Conservation (phyloP, 208 protist genomes). For the Vickermania spadyakhi region DNA sequence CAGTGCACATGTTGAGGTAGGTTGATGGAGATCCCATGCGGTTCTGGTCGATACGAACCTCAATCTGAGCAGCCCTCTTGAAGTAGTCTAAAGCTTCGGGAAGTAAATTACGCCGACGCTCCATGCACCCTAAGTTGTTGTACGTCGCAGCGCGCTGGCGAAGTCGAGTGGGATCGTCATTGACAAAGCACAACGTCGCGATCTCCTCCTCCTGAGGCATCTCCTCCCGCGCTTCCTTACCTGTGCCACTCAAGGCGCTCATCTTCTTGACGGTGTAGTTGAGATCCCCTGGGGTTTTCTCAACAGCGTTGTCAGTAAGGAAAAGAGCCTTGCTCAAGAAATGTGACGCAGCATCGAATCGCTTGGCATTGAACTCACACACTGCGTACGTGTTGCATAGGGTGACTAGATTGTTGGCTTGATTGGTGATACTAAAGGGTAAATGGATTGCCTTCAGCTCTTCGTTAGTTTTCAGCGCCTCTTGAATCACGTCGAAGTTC, state of each 20-base stretch:
- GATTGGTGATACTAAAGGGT: constrained; percentile 6
- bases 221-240: neutral
- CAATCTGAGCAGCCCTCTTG: constrained; percentile 46
- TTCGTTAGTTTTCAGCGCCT: constrained; percentile 7
- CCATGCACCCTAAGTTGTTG: constrained; percentile 88
- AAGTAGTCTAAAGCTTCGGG: constrained; percentile 51
- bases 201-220: constrained; percentile 10
- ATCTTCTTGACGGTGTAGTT: constrained; percentile 3
- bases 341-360: constrained; percentile 46
- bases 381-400: constrained; percentile 81
- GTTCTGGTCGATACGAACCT: constrained; percentile 28
- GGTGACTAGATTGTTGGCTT: constrained; percentile 54
- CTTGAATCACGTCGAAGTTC: constrained; percentile 14
- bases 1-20: constrained; percentile 81
- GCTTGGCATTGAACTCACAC: constrained; percentile 37
- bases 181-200: constrained; percentile 15
- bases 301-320: constrained; percentile 46
- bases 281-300: constrained; percentile 3
- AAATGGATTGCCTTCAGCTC: neutral
- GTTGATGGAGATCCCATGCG: constrained; percentile 41
- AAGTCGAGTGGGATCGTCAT: constrained; percentile 31
- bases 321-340: constrained; percentile 76
- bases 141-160: constrained; percentile 70
- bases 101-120: constrained; percentile 53
- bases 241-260: neutral